Base-by-base conservation (phyloP, 345 rosid genomes). In the Salix udensis region DNA sequence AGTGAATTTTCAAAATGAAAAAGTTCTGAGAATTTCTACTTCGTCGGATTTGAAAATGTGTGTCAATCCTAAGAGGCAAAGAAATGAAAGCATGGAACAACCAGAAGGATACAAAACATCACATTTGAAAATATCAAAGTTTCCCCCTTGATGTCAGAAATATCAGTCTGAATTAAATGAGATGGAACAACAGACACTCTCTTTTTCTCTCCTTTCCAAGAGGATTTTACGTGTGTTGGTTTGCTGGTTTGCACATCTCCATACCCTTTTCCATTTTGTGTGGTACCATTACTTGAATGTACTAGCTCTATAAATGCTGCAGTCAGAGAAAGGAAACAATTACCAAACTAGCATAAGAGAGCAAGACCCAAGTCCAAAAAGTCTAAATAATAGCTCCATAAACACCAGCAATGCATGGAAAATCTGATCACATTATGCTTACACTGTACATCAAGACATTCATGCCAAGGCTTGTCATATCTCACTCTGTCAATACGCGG, bases 391-490 rank as follows among this genome's bases (percentile, higher is more conserved):
- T 9, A 37, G 66, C 2, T 26, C 21, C 5, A 72, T 34, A 52
- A 72, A 52, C 24, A 37, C 44, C 21, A 62, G 50, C 5, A 1
- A 21, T 44, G 18, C 4, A 31, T 15, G 30, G 28, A 26, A 73
- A 2, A 78, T 24, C 15, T 65, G 9, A 11, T 66, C 58, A 24
- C 13, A 23, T 75, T 55, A 5, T 68, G 72, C 91, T 88, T 87
- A 95, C 98, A 88, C 75, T 91, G 97, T 79, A 95, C 93, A 77
- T 93, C 97, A 46, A 93, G 97, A 81, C 98, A 95, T 75, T 93
- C 98, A 81, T 95, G 87, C 98, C 98, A 93, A 64, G 97, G 96
- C 84, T 95, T 95, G 86, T 95, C 98, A 85, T 90, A 95, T 88
- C 94, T 86, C 77, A 95, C 98, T 84, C 89, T 84, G 75, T 95